Evolutionary conservation across 1,284 basidiomycete species (phyloP).

Genomic region (Coniophora puteana): DNA sequence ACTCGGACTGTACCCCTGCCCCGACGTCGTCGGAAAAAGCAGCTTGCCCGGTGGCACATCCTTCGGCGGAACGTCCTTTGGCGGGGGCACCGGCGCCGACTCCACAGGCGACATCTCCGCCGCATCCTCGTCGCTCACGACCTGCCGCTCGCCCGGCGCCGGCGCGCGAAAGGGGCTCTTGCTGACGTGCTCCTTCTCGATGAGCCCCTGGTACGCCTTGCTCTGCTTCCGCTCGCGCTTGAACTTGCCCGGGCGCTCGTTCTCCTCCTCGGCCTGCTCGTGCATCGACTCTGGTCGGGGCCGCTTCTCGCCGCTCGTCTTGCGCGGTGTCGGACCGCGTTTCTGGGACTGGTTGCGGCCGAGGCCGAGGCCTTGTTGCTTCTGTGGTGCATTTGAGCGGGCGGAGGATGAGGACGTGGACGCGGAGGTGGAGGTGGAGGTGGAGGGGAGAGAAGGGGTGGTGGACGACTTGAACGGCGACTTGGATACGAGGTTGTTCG

Average conservation of each 20-base stretch:
- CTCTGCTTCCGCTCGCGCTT: slow-evolving; percentile 78
- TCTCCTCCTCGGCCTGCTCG: slow-evolving; percentile 63
- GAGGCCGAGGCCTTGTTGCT: not conserved
- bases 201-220: slow-evolving; percentile 69
- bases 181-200: slow-evolving; percentile 75
- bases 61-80: slow-evolving; percentile 24
- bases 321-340: slow-evolving; percentile 43
- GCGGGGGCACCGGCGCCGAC: slow-evolving; percentile 9
- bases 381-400: too few relatives aligned
- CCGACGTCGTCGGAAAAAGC: not conserved
- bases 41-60: slow-evolving; percentile 12
- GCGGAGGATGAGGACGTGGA: slow-evolving; percentile 4
- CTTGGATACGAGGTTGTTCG: slow-evolving; percentile 82
- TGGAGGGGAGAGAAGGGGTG: slow-evolving; percentile 40
- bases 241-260: slow-evolving; percentile 64
- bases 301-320: slow-evolving; percentile 71
- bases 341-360: slow-evolving; percentile 7
- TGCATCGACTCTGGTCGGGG: slow-evolving; percentile 64
- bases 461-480: slow-evolving; percentile 82
- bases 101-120: slow-evolving; percentile 1
- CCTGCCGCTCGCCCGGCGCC: too few relatives aligned
- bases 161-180: slow-evolving; percentile 81
- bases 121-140: not conserved
- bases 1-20: too few relatives aligned
- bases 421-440: slow-evolving; percentile 10